Evolutionary conservation across 495 filamentous ascomycete species (phyloP).

Genomic region (Hypoxylon crocopeplum): DNA sequence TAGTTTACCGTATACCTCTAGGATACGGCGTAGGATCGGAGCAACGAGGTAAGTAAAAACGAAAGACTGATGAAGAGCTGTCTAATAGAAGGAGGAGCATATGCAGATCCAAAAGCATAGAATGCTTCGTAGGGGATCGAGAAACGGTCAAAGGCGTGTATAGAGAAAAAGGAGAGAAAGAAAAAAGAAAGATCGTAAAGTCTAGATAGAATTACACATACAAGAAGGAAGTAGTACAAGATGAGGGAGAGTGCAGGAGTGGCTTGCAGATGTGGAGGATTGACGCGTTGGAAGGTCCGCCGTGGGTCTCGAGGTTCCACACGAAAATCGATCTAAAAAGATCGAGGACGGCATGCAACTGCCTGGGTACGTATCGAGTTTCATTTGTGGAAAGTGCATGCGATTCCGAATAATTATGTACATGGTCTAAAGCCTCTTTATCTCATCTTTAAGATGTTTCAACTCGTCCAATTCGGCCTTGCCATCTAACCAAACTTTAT

Average conservation of each 20-base stretch:
- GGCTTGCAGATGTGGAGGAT: slow-evolving; percentile 15
- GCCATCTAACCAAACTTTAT: neutral
- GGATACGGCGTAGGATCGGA: slow-evolving; percentile 16
- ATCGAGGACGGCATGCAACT: no score
- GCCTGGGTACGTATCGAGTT: no score
- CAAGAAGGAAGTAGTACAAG: slow-evolving; percentile 9
- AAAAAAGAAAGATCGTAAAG: slow-evolving; percentile 24
- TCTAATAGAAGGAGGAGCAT: slow-evolving; percentile 10
- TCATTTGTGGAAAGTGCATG: no score
- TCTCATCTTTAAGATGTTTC: neutral
- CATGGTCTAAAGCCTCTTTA: no score
- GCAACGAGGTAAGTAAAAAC: slow-evolving; percentile 22
- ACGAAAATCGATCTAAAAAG: slow-evolving; percentile 35
- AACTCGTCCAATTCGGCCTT: no score
- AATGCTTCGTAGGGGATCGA: slow-evolving; percentile 6
- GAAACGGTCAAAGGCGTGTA: slow-evolving; percentile 14
- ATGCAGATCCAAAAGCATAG: slow-evolving; percentile 23
- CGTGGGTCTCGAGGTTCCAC: slow-evolving; percentile 21
- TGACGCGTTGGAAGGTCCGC: slow-evolving; percentile 30
- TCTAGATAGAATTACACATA: slow-evolving; percentile 5
- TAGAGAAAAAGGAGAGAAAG: neutral
- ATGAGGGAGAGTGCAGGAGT: neutral
- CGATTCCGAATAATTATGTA: no score
- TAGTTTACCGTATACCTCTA: slow-evolving; percentile 15
- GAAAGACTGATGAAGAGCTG: slow-evolving; percentile 25